A percentile compares a stretch with the other conserved stretches of the same genome.
Conservation (phyloP, 768 basidiomycete genomes). For the Tubosaeta sp. region DNA sequence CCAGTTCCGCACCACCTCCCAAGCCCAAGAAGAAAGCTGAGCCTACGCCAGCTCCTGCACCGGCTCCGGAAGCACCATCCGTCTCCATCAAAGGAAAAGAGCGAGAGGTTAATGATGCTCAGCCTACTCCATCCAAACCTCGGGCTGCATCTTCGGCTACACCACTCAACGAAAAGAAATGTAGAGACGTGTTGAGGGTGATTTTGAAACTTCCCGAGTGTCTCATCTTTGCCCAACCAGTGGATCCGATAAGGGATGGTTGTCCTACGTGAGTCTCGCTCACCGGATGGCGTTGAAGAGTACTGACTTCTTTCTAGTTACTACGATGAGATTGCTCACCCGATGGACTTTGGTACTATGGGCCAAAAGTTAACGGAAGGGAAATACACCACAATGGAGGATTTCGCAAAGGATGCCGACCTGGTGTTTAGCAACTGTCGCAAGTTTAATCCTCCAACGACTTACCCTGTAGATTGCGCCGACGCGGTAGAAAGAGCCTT, state of each 20-base stretch:
- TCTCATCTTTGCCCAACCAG: slow-evolving; percentile 72
- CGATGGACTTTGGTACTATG: slow-evolving; percentile 94
- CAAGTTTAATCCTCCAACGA: slow-evolving; percentile 83
- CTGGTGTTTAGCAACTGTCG: slow-evolving; percentile 88
- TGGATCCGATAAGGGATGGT: slow-evolving; percentile 77
- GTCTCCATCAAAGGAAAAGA: slow-evolving; percentile 71
- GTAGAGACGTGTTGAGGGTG: slow-evolving; percentile 61
- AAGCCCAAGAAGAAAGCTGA: slow-evolving; percentile 44
- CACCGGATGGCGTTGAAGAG: background rate
- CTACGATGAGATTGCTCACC: slow-evolving; percentile 83
- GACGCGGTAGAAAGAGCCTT: slow-evolving; percentile 70
- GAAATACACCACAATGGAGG: slow-evolving; percentile 76
- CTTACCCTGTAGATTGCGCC: slow-evolving; percentile 69
- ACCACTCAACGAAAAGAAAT: slow-evolving; percentile 80
- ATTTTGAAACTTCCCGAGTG: slow-evolving; percentile 63
- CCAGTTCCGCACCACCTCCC: slow-evolving; percentile 23
- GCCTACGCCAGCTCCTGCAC: slow-evolving; percentile 15
- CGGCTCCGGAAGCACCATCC: slow-evolving; percentile 29
- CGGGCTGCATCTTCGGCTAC: slow-evolving; percentile 38
- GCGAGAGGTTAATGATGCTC: slow-evolving; percentile 43
- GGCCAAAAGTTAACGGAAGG: slow-evolving; percentile 57
- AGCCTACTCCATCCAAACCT: slow-evolving; percentile 36
- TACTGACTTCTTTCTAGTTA: slow-evolving; percentile 50
- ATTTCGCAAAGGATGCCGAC: slow-evolving; percentile 74
- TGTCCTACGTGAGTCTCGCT: slow-evolving; percentile 76